Conservation (phyloP, 495 filamentous ascomycete genomes). For the Aeminium ludgeri region DNA sequence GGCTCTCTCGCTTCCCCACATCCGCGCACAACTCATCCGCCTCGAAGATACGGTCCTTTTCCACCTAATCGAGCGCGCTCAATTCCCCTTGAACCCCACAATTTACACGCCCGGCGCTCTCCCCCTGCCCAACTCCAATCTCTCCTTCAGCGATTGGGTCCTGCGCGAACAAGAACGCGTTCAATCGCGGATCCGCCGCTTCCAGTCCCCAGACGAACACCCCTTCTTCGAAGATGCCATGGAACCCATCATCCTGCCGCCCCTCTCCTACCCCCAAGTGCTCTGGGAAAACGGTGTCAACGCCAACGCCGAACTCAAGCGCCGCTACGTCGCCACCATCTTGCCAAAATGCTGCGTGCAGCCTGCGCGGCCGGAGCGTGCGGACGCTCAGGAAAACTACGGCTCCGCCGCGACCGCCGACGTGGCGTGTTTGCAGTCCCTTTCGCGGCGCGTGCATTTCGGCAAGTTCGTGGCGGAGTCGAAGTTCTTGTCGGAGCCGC, state of each 20-base stretch:
- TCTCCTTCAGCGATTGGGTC: slow-evolving; percentile 88
- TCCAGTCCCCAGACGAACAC: slow-evolving; percentile 91
- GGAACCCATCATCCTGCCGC: slow-evolving; percentile 63
- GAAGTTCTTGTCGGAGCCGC: slow-evolving; percentile 80
- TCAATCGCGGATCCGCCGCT: slow-evolving; percentile 89
- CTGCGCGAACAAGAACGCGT: slow-evolving; percentile 75
- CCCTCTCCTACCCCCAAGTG: slow-evolving; percentile 78
- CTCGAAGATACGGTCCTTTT: slow-evolving; percentile 98
- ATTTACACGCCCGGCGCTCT: slow-evolving; percentile 76
- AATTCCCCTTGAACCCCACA: slow-evolving; percentile 83
- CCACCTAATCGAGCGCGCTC: slow-evolving; percentile 92
- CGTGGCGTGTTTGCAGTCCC: slow-evolving; percentile 75
- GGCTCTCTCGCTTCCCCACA: slow-evolving; percentile 78
- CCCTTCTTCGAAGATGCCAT: slow-evolving; percentile 84
- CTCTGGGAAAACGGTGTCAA: slow-evolving; percentile 87
- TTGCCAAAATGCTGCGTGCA: slow-evolving; percentile 66
- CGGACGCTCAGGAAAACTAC: slow-evolving; percentile 85
- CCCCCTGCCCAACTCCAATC: slow-evolving; percentile 48
- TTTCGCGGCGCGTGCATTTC: slow-evolving; percentile 88
- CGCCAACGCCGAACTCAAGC: slow-evolving; percentile 75
- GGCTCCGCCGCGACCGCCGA: slow-evolving; percentile 84
- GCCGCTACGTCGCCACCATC: slow-evolving; percentile 65
- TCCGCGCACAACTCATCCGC: slow-evolving; percentile 89
- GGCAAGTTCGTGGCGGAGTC: slow-evolving; percentile 97
- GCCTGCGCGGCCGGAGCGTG: slow-evolving; percentile 56